These are phyloP conservation scores for Colletotrichum eleusines DNA, from an alignment of 2,329 filamentous ascomycete species.

Conservation along the genomic window DNA sequence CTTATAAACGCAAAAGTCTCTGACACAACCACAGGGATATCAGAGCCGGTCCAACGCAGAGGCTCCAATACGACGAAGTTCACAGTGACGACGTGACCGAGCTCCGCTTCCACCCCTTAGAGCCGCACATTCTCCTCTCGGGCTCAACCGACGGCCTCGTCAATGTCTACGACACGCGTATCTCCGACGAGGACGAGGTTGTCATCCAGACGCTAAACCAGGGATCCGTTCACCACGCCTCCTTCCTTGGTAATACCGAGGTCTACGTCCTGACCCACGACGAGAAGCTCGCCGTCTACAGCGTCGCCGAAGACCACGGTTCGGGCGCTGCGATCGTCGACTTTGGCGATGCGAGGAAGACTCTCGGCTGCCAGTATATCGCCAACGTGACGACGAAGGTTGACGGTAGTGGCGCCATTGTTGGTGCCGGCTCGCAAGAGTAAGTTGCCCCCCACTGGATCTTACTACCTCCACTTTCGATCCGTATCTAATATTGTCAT, in stretches of 20 bases:
- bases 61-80: slow-evolving; percentile 70
- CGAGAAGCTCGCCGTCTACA: slow-evolving; percentile 81
- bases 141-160: slow-evolving; percentile 85
- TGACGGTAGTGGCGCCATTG: slow-evolving; percentile 68
- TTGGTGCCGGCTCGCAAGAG: slow-evolving; percentile 77
- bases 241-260: slow-evolving; percentile 74
- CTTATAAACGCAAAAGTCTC: slow-evolving; percentile 7
- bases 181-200: slow-evolving; percentile 81
- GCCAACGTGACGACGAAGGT: slow-evolving; percentile 73
- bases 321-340: slow-evolving; percentile 67
- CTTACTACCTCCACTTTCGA: not conserved
- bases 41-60: slow-evolving; percentile 60
- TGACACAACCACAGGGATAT: slow-evolving; percentile 64
- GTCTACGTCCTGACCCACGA: slow-evolving; percentile 83
- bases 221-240: slow-evolving; percentile 78
- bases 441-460: slow-evolving; percentile 52
- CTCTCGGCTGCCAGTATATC: slow-evolving; percentile 79
- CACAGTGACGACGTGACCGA: slow-evolving; percentile 78
- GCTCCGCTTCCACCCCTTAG: slow-evolving; percentile 69
- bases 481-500: slow-evolving; percentile 11
- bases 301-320: slow-evolving; percentile 72
- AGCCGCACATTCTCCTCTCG: slow-evolving; percentile 74
- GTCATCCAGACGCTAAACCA: slow-evolving; percentile 84
- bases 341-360: slow-evolving; percentile 77
- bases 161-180: slow-evolving; percentile 79